Evolutionary conservation across 768 basidiomycete genomes (phyloP).

Genomic region (Agrocybe praecox): DNA sequence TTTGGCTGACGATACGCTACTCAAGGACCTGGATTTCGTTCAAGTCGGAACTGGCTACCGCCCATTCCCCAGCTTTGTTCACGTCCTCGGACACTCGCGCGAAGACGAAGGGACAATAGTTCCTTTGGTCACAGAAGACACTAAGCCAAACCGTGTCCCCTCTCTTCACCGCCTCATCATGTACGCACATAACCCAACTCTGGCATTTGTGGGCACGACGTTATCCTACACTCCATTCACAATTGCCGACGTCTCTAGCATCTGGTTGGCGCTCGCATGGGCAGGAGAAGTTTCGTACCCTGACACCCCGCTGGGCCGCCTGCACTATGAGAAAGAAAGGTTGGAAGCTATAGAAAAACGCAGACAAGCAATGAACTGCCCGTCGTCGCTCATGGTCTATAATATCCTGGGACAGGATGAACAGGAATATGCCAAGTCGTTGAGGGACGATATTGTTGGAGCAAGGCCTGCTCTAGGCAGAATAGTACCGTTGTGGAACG

Average conservation of each 20-base stretch:
- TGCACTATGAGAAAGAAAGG: slow-evolving; percentile 39
- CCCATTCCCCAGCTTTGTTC: slow-evolving; percentile 42
- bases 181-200: slow-evolving; percentile 46
- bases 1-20: slow-evolving; percentile 37
- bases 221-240: slow-evolving; percentile 50
- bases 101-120: slow-evolving; percentile 13
- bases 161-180: slow-evolving; percentile 45
- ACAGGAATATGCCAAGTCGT: slow-evolving; percentile 33
- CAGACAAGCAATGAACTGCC: slow-evolving; percentile 19
- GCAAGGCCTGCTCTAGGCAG: slow-evolving; percentile 29
- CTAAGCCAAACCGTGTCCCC: slow-evolving; percentile 40
- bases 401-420: slow-evolving; percentile 36
- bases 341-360: slow-evolving; percentile 27
- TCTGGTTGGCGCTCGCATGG: slow-evolving; percentile 50
- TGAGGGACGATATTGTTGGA: slow-evolving; percentile 34
- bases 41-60: slow-evolving; percentile 51
- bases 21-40: slow-evolving; percentile 44
- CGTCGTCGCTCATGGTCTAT: slow-evolving; percentile 37
- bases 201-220: slow-evolving; percentile 48
- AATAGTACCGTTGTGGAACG: slow-evolving; percentile 37
- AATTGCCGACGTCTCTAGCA: slow-evolving; percentile 50
- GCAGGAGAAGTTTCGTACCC: slow-evolving; percentile 33
- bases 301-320: slow-evolving; percentile 27
- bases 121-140: slow-evolving; percentile 28
- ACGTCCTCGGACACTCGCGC: slow-evolving; percentile 25